Evolutionary conservation across 2,329 filamentous ascomycete species (phyloP), one percentile per base, ranked within the genome.

Genomic region (Zymoseptoria pseudotritici): DNA sequence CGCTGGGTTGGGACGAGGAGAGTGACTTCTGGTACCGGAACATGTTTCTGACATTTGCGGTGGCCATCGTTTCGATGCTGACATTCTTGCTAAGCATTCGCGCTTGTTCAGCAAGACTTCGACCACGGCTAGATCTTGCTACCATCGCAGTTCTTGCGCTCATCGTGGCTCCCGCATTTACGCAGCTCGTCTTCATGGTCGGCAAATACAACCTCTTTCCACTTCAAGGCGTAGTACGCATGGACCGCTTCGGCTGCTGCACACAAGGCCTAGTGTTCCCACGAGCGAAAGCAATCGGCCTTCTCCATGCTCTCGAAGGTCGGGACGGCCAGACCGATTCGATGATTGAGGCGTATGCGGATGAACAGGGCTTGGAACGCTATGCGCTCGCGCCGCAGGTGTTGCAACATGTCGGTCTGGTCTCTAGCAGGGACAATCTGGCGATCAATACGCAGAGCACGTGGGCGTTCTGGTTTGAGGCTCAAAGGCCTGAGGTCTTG

Each of bases 221-320:
- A 1, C 69, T 74, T 7, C 49, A 58, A 2, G 76, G 76, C 6
- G 70, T 79, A 1, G 69, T 74, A 50, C 64, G 69, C 22, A 79
- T 79, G 77, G 65, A 73, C 11, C 63, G 71, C 8, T 78, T 72
- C 57, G 77, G 76, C 17, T 79, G 76, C 65, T 79, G 77, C 61
- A 73, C 74, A 1, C 77, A 80, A 67, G 77, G 69, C 1, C 71
- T 78, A 5, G 72, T 79, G 36, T 79, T 78, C 55, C 76, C 75
- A 2, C 73, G 72, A n/a, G 57, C 58, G 0, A 64, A 69, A 50
- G 63, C 70, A 2, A 59, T 59, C 8, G 63, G 69, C 10, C 60
- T 74, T 1, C 29, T 75, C 19, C 58, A 70, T 1, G 74, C 71
- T 56, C 73, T 72, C 59, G 70, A 50, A 69, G 67, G 54, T 20